Evolutionary conservation across 306 rosid genomes (phyloP).

Genomic region (Medicago truncatula): DNA sequence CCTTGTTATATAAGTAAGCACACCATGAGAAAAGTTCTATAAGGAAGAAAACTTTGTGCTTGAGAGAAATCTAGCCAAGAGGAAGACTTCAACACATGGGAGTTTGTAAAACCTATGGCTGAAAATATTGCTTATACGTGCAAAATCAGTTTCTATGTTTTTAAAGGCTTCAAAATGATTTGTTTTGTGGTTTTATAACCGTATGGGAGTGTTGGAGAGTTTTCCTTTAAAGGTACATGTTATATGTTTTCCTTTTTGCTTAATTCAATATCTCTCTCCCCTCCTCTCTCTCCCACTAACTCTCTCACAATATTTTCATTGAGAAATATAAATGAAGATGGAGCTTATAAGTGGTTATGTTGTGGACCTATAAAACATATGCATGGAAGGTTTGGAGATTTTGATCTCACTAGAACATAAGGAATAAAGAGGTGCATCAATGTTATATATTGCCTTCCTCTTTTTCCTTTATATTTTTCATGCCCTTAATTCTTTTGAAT

Average conservation of each 20-base stretch:
- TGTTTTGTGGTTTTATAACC: constrained; percentile 39
- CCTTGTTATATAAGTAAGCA: constrained; percentile 30
- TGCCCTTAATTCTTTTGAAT: not conserved
- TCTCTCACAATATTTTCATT: not conserved
- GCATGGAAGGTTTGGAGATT: constrained; percentile 16
- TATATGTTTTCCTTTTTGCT: constrained; percentile 43
- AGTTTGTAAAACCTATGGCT: constrained; percentile 36
- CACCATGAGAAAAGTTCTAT: constrained; percentile 5
- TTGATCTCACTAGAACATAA: constrained; percentile 41
- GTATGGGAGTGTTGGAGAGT: constrained; percentile 34
- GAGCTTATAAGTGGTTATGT: constrained; percentile 1
- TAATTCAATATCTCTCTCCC: not conserved
- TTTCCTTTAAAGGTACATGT: constrained; percentile 47
- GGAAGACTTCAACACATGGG: constrained; percentile 43
- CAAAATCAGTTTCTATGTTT: constrained; percentile 23
- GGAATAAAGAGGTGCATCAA: constrained; percentile 6
- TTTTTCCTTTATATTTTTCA: not conserved
- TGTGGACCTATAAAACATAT: constrained; percentile 27
- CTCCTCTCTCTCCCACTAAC: not conserved
- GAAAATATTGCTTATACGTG: constrained; percentile 29
- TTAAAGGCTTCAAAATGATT: constrained; percentile 24
- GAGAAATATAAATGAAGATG: constrained; percentile 36
- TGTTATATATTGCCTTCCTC: not conserved
- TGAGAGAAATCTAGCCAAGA: constrained; percentile 36
- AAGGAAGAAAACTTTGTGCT: constrained; percentile 32